Conservation (phyloP, 108 stramenopile species). For the Phaeodactylum tricornutum region DNA sequence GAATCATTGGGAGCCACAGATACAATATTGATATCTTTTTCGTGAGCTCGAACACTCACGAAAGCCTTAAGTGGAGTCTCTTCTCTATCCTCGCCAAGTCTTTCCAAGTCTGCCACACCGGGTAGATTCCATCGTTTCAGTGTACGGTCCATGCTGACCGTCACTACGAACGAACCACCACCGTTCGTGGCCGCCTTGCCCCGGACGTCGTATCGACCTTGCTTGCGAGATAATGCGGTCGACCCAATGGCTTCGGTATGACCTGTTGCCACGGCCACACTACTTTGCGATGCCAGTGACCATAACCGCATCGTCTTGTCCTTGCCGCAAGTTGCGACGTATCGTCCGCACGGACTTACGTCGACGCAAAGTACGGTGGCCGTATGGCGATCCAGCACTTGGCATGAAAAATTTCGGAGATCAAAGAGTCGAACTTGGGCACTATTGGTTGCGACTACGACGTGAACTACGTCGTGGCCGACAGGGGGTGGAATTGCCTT, state of each 20-base stretch:
- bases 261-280: slow-evolving; percentile 62
- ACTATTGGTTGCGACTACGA: slow-evolving; percentile 92
- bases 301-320: slow-evolving; percentile 84
- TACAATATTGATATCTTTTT: slow-evolving; percentile 93
- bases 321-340: slow-evolving; percentile 85
- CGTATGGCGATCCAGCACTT: slow-evolving; percentile 86
- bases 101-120: slow-evolving; percentile 40
- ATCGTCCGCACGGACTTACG: slow-evolving; percentile 81
- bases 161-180: slow-evolving; percentile 85
- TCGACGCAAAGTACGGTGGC: slow-evolving; percentile 89
- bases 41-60: slow-evolving; percentile 65
- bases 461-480: slow-evolving; percentile 22
- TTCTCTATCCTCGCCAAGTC: slow-evolving; percentile 21
- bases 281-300: slow-evolving; percentile 33
- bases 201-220: slow-evolving; percentile 67
- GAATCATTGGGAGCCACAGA: slow-evolving; percentile 94
- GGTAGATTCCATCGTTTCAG: slow-evolving; percentile 90
- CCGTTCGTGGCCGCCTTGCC: slow-evolving; percentile 76
- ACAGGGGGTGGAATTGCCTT: slow-evolving; percentile 50
- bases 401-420: slow-evolving; percentile 58
- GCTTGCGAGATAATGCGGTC: slow-evolving; percentile 59
- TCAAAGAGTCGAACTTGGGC: slow-evolving; percentile 86
- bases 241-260: slow-evolving; percentile 87
- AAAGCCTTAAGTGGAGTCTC: slow-evolving; percentile 26
- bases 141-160: slow-evolving; percentile 86